These are phyloP conservation scores for Eragrostis tef DNA, from an alignment of 202 grass and related monocot species.

Conservation along the genomic window DNA sequence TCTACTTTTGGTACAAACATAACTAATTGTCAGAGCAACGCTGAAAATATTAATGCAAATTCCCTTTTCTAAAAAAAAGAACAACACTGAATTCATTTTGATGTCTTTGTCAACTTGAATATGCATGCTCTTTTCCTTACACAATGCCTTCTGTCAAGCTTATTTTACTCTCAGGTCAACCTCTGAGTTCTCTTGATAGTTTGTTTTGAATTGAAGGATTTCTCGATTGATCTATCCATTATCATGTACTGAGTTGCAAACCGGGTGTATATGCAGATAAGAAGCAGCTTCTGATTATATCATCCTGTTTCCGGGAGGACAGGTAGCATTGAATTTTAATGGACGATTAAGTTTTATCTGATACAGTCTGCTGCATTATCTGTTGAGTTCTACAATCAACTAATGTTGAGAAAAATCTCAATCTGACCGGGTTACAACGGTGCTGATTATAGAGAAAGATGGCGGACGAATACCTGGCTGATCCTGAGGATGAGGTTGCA, in stretches of 20 bases:
- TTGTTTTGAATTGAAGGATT: not conserved
- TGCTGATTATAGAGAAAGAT: constrained; percentile 49
- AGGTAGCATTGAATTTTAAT: constrained; percentile 12
- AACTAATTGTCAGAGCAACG: constrained; percentile 25
- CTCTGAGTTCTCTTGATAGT: constrained; percentile 15
- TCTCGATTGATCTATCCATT: constrained; percentile 19
- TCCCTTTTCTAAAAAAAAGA: no score
- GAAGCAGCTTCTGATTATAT: constrained; percentile 37
- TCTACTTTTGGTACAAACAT: constrained; percentile 40
- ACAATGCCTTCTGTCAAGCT: not conserved
- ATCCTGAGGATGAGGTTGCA: constrained; percentile 66
- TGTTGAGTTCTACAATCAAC: no score
- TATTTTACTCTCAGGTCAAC: constrained; percentile 14
- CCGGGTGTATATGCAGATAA: constrained; percentile 37
- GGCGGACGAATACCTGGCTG: constrained; percentile 61
- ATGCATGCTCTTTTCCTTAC: not conserved
- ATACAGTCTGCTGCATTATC: not conserved
- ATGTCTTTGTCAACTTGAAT: constrained; percentile 45
- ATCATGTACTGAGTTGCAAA: constrained; percentile 9
- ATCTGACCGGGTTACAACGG: constrained; percentile 27
- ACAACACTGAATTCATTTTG: constrained; percentile 37
- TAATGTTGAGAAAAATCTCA: constrained; percentile 41
- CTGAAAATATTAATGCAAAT: no score
- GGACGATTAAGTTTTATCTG: not conserved
- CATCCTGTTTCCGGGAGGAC: not conserved